phyloP scores from a whole-genome alignment of 768 basidiomycete genomes.

The Dacryopinax primogenitus region DNA sequence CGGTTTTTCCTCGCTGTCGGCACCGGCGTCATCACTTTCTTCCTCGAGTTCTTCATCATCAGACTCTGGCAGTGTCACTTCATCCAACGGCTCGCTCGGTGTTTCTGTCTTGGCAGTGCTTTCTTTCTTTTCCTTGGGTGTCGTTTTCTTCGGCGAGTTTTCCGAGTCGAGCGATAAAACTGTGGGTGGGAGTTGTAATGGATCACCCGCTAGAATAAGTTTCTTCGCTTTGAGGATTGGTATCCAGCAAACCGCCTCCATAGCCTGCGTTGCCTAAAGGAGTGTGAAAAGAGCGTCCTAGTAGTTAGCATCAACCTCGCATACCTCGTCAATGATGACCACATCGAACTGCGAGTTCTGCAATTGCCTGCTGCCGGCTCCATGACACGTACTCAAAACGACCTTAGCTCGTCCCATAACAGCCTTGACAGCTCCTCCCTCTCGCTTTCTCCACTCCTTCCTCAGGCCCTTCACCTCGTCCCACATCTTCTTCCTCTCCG shows the following conservation, averaged over 20 bases:
- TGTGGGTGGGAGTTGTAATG: slow-evolving; percentile 90
- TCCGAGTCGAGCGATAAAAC: slow-evolving; percentile 53
- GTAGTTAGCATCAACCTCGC: no score
- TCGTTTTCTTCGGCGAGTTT: slow-evolving; percentile 22
- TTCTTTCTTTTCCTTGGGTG: slow-evolving; percentile 10
- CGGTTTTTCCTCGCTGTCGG: slow-evolving; percentile 11
- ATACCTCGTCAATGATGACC: slow-evolving; percentile 77
- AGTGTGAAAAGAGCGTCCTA: no score
- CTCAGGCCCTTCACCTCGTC: slow-evolving; percentile 72
- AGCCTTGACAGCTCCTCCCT: slow-evolving; percentile 67
- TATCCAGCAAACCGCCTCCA: slow-evolving; percentile 95
- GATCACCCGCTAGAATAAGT: slow-evolving; percentile 83
- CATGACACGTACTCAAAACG: slow-evolving; percentile 88
- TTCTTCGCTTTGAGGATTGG: slow-evolving; percentile 88
- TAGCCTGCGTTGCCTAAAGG: slow-evolving; percentile 66
- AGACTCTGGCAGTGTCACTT: neutral
- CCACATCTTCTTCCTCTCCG: slow-evolving; percentile 73
- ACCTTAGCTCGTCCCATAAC: slow-evolving; percentile 73
- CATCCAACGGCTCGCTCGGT: slow-evolving; percentile 10
- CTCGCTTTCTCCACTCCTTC: slow-evolving; percentile 90
- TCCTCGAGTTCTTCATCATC: slow-evolving; percentile 10
- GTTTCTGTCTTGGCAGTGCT: slow-evolving; percentile 18
- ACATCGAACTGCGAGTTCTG: slow-evolving; percentile 73
- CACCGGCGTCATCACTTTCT: slow-evolving; percentile 17
- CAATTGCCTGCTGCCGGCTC: slow-evolving; percentile 74